Conservation (phyloP, 2,329 filamentous ascomycete genomes). For the Neofusicoccum ribis region DNA sequence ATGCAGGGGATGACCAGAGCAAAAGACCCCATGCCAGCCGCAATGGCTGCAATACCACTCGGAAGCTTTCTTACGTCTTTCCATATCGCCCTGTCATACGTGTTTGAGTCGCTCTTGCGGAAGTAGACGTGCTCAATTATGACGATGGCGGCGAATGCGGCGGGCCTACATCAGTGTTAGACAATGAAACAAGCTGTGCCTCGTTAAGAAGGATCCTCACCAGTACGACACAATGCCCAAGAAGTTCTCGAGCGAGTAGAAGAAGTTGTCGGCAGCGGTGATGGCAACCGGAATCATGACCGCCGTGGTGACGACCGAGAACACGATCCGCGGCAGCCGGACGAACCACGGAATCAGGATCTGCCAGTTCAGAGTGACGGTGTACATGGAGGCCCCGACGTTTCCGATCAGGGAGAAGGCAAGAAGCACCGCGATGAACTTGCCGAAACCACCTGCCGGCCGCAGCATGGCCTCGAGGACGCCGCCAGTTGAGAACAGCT, state of each 20-base stretch:
- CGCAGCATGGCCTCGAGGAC: slow-evolving; percentile 61
- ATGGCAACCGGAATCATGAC: slow-evolving; percentile 62
- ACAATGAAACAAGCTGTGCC: no score
- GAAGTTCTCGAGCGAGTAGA: slow-evolving; percentile 52
- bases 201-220: slow-evolving; percentile 16
- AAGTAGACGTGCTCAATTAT: slow-evolving; percentile 42
- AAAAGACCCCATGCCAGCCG: slow-evolving; percentile 40
- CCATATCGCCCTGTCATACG: slow-evolving; percentile 42
- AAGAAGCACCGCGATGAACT: slow-evolving; percentile 62
- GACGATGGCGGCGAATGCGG: slow-evolving; percentile 35
- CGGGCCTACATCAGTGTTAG: slow-evolving; percentile 15
- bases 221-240: slow-evolving; percentile 39
- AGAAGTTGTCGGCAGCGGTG: slow-evolving; percentile 57
- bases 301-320: slow-evolving; percentile 55
- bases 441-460: slow-evolving; percentile 60
- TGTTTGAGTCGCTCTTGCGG: slow-evolving; percentile 34
- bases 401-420: slow-evolving; percentile 57
- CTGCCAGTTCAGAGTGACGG: slow-evolving; percentile 65
- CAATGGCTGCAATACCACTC: slow-evolving; percentile 42
- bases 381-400: slow-evolving; percentile 61
- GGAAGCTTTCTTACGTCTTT: slow-evolving; percentile 42
- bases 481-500: slow-evolving; percentile 56
- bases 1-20: slow-evolving; percentile 60
- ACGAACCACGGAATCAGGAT: slow-evolving; percentile 46
- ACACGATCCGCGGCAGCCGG: background rate